Base-by-base conservation (phyloP, 2,329 filamentous ascomycete species). In the Hypoxylon sp. region DNA sequence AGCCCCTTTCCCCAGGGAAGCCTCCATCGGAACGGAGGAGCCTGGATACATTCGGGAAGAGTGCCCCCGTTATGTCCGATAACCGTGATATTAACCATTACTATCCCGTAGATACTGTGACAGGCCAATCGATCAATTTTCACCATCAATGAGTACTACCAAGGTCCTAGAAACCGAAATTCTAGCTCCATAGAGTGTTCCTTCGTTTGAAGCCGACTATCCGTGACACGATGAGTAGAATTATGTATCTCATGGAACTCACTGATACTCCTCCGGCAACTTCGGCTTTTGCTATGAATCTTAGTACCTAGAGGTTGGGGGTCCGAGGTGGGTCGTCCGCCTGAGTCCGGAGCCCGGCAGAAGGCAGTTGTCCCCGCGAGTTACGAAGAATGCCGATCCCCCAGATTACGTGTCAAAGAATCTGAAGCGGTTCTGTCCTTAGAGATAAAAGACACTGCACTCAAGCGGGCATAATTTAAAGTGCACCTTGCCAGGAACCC, bases 321-420 rank as follows among this genome's bases (percentile, higher is more conserved):
- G 57, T 70, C 69, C 67, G 67, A 52, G 42, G 36, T 63, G 55
- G 52, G 54, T 65, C 61, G 45, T 71, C 67, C 69, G 69, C 36
- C 45, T 46, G 60, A 71, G 66, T 70, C 69, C 69, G 69, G 65
- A 60, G 55, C 44, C 61, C 62, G 64, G 53, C 16, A 63, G 45
- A 48, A 54, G 50, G 40, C 45, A 61, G 40, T 40, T 40, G 40
- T 33, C 20, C 32, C 61, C 52, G 58, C 54, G 49, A 54, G 51
- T 36, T 20, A 46, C 28, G 36, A 53, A 18, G 36, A 40, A 36
- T 40, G 38, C 65, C 56, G 52, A 64, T 53, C 60, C 18, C 18
- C n/a, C 36, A 57, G 61, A 60, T 70, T 70, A 65, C 57, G 59
- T 60, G 52, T 59, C 49, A 32, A 68, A 48, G 36, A 57, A 52